These are phyloP conservation scores for Pyrenochaeta sp. DNA, from an alignment of 2,329 filamentous ascomycete genomes.

Conservation along the genomic window DNA sequence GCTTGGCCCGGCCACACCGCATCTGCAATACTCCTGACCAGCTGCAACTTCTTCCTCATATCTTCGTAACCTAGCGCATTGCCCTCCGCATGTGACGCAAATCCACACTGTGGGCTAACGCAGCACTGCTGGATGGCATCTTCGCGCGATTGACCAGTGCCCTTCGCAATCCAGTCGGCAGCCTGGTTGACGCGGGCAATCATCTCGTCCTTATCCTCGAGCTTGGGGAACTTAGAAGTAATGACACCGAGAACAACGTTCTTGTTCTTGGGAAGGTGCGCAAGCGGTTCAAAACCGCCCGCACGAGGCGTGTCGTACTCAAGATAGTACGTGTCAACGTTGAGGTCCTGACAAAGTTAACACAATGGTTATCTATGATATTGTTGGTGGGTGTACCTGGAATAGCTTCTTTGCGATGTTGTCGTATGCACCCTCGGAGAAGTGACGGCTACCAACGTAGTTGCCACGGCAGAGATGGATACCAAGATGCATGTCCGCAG, in stretches of 20 bases:
- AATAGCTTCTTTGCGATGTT: constrained; percentile 55
- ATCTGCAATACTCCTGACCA: constrained; percentile 76
- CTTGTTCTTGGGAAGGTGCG: constrained; percentile 56
- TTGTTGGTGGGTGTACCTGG: constrained; percentile 31
- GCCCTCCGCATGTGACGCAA: constrained; percentile 75
- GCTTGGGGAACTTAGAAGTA: constrained; percentile 56
- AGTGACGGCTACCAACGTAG: constrained; percentile 57
- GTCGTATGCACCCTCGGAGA: constrained; percentile 59
- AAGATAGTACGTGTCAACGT: constrained; percentile 53
- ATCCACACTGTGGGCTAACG: constrained; percentile 49
- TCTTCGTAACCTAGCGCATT: constrained; percentile 74
- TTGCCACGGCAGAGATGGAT: constrained; percentile 74
- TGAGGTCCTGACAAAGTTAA: constrained; percentile 40
- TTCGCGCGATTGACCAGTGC: constrained; percentile 68
- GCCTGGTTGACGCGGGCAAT: constrained; percentile 56
- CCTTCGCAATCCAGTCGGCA: constrained; percentile 74
- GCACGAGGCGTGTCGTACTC: constrained; percentile 59
- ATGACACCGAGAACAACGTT: constrained; percentile 58
- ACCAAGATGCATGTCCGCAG: constrained; percentile 76
- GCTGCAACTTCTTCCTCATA: constrained; percentile 75
- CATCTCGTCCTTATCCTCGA: constrained; percentile 58
- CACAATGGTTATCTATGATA: not conserved
- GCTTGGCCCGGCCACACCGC: constrained; percentile 72
- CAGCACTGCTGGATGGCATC: constrained; percentile 72
- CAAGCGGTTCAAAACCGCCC: constrained; percentile 58